Conservation (phyloP, 371 early-diverging fungal species). For the Syncephalastrum racemosum region DNA sequence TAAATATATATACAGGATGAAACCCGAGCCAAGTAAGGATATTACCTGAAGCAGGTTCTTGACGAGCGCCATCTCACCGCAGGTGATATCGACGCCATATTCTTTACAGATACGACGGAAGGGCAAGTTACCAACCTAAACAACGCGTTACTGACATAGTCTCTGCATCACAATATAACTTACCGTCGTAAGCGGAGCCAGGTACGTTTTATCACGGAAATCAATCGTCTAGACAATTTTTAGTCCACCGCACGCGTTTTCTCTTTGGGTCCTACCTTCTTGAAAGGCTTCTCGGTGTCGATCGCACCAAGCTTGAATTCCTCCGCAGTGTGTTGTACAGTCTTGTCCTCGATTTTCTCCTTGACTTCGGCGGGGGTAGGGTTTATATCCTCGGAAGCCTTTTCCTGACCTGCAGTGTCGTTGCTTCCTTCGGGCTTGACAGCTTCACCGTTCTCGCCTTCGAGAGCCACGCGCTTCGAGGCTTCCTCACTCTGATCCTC, state of each 20-base stretch:
- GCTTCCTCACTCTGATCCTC: neutral
- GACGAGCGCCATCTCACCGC: conserved; percentile 95
- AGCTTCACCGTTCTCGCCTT: neutral
- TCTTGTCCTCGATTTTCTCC: conserved; percentile 14
- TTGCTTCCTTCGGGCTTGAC: conserved; percentile 2
- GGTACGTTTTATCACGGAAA: conserved; percentile 86
- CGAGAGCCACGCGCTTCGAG: no score
- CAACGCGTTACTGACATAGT: neutral
- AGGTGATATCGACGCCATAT: conserved; percentile 95
- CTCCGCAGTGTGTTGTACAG: no score
- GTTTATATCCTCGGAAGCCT: conserved; percentile 2
- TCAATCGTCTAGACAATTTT: conserved; percentile 55
- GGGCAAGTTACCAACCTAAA: conserved; percentile 91
- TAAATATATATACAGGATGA: no score
- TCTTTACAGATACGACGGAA: conserved; percentile 93
- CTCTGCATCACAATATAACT: neutral
- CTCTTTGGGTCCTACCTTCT: conserved; percentile 24
- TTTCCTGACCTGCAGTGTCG: conserved; percentile 8
- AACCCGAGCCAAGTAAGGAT: neutral
- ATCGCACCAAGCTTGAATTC: conserved; percentile 36
- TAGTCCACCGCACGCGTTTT: no score
- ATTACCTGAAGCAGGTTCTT: conserved; percentile 59
- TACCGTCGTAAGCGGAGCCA: conserved; percentile 94
- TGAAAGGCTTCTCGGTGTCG: conserved; percentile 29
- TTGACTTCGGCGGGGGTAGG: conserved; percentile 17